Evolutionary conservation across 345 rosid species (phyloP).

Genomic region (Populus pruinosa): DNA sequence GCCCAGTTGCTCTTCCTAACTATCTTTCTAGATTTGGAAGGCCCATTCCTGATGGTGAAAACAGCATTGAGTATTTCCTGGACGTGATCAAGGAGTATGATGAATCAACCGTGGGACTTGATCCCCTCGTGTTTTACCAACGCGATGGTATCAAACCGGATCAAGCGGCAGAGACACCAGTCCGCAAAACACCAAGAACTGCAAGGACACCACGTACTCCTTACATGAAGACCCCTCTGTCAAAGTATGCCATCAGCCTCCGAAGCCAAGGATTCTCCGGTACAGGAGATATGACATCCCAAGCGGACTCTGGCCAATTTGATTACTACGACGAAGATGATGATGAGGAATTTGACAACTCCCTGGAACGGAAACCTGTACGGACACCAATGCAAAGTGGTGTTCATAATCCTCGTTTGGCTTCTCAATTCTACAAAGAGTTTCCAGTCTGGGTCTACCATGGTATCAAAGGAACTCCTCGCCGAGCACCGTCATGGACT

Average conservation of each 20-base stretch:
- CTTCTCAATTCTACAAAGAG: slow-evolving; percentile 64
- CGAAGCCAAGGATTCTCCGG: slow-evolving; percentile 34
- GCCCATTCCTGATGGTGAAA: slow-evolving; percentile 72
- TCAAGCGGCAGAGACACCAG: slow-evolving; percentile 41
- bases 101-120: slow-evolving; percentile 58
- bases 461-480: slow-evolving; percentile 51
- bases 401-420: slow-evolving; percentile 46
- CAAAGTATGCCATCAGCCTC: slow-evolving; percentile 41
- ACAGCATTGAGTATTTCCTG: slow-evolving; percentile 66
- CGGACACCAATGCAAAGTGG: slow-evolving; percentile 46
- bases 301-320: slow-evolving; percentile 19
- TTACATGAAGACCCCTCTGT: slow-evolving; percentile 25
- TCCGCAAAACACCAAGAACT: slow-evolving; percentile 35
- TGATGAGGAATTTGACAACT: slow-evolving; percentile 42
- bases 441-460: slow-evolving; percentile 59
- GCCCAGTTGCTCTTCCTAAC: slow-evolving; percentile 44
- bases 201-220: slow-evolving; percentile 26
- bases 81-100: slow-evolving; percentile 74
- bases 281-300: slow-evolving; percentile 29
- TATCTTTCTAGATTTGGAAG: slow-evolving; percentile 64
- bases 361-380: slow-evolving; percentile 41
- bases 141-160: slow-evolving; percentile 56
- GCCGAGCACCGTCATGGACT: slow-evolving; percentile 53
- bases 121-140: slow-evolving; percentile 58
- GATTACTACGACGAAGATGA: slow-evolving; percentile 24